Evolutionary conservation across 108 stramenopile genomes (phyloP).

Genomic region (Bacterosira constricta): DNA sequence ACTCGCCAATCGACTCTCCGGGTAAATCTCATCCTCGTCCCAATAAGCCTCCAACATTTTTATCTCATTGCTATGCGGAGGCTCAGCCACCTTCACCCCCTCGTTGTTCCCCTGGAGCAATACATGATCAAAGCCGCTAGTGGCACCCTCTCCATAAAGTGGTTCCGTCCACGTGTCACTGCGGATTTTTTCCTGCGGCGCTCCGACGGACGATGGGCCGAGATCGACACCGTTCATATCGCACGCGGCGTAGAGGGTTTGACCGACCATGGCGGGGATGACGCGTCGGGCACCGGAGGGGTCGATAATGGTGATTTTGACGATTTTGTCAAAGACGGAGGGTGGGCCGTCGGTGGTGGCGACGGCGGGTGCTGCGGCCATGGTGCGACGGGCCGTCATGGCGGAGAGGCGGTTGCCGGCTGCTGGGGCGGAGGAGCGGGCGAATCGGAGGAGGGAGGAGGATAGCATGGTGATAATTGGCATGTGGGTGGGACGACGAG

Average conservation of each 20-base stretch:
- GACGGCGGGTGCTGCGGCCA: slow-evolving; percentile 32
- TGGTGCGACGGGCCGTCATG: slow-evolving; percentile 27
- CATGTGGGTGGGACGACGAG: not conserved
- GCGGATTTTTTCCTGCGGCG: slow-evolving; percentile 55
- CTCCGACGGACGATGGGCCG: slow-evolving; percentile 69
- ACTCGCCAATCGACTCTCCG: slow-evolving; percentile 78
- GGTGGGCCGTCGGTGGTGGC: slow-evolving; percentile 44
- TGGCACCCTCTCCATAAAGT: slow-evolving; percentile 86
- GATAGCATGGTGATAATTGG: slow-evolving; percentile 34
- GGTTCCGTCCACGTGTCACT: slow-evolving; percentile 82
- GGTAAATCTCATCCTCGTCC: slow-evolving; percentile 85
- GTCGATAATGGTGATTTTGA: slow-evolving; percentile 84
- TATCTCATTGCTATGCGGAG: slow-evolving; percentile 57
- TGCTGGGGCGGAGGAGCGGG: slow-evolving; percentile 13
- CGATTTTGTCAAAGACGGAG: slow-evolving; percentile 74
- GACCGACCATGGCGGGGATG: slow-evolving; percentile 78
- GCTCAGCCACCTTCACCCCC: slow-evolving; percentile 62
- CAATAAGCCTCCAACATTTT: slow-evolving; percentile 76
- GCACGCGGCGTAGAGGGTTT: slow-evolving; percentile 75
- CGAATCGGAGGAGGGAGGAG: slow-evolving; percentile 17
- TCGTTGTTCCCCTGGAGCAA: slow-evolving; percentile 58
- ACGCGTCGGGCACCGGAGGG: slow-evolving; percentile 80
- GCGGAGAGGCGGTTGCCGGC: slow-evolving; percentile 2
- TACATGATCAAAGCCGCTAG: slow-evolving; percentile 87
- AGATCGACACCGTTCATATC: slow-evolving; percentile 81